phyloP scores from a whole-genome alignment of 139 green algal genomes.

The Micractinium conductrix region DNA sequence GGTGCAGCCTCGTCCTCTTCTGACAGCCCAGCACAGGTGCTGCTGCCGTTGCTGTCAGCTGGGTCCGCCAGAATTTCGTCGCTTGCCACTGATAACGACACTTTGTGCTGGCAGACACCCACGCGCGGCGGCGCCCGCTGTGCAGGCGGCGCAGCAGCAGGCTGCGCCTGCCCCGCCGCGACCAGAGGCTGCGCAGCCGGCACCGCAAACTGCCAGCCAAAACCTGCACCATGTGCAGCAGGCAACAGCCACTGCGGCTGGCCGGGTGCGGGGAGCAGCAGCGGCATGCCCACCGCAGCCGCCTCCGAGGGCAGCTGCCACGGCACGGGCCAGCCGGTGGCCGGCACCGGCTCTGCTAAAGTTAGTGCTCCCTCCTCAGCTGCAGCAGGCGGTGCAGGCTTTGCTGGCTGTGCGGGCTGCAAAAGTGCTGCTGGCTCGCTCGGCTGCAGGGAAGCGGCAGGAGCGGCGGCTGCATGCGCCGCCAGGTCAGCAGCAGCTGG shows the following conservation, averaged over 20 bases:
- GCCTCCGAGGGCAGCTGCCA: not conserved
- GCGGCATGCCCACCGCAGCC: not conserved
- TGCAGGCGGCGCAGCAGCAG: no score
- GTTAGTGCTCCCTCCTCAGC: not conserved
- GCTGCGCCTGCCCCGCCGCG: no score
- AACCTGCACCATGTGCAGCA: not conserved
- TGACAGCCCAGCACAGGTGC: not conserved
- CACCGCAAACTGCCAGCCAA: not conserved
- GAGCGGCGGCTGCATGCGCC: not conserved
- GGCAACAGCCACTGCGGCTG: not conserved
- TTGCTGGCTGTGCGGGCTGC: not conserved
- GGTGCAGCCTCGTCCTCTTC: no score
- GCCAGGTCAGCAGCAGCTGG: not conserved
- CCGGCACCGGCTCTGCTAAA: not conserved
- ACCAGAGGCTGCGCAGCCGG: not conserved
- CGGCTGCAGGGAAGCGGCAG: not conserved
- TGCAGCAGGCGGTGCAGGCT: no score
- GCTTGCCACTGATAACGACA: not conserved
- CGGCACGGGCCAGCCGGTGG: not conserved
- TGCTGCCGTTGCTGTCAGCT: not conserved
- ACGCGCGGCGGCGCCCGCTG: not conserved
- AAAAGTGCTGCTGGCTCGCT: not conserved
- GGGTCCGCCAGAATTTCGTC: not conserved
- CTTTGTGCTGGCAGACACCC: no score
- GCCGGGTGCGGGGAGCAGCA: not conserved